These are phyloP conservation scores for Ascocoryne sarcoides DNA, from an alignment of 2,329 filamentous ascomycete genomes.

Conservation along the genomic window DNA sequence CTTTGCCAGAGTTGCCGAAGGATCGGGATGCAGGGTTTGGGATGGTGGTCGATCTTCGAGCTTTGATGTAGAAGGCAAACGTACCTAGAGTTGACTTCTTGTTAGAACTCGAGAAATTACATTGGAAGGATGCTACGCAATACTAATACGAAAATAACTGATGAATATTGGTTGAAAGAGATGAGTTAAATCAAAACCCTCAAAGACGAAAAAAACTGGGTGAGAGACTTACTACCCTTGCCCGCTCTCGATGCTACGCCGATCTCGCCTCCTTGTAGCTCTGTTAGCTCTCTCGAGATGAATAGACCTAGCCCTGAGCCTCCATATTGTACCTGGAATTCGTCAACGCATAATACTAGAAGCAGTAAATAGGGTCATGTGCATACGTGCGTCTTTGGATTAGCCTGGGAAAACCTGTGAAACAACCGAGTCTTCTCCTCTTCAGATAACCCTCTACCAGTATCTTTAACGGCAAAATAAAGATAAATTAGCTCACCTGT, in stretches of 20 bases:
- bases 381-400: constrained; percentile 34
- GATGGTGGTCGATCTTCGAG: constrained; percentile 17
- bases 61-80: constrained; percentile 56
- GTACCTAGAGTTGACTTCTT: constrained; percentile 24
- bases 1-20: background rate
- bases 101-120: too few relatives aligned
- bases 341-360: constrained; percentile 3
- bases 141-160: background rate
- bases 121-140: too few relatives aligned
- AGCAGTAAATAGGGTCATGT: background rate
- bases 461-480: constrained; percentile 52
- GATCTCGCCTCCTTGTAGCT: constrained; percentile 72
- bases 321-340: constrained; percentile 45
- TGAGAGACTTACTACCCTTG: background rate
- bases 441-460: constrained; percentile 52
- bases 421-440: constrained; percentile 59
- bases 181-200: background rate
- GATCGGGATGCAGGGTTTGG: background rate
- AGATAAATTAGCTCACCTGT: constrained; percentile 30
- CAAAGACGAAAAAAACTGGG: too few relatives aligned
- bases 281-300: constrained; percentile 70
- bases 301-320: constrained; percentile 68
- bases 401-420: constrained; percentile 58
- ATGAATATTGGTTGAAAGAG: background rate
- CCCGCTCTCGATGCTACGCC: constrained; percentile 46